These are phyloP conservation scores for Verruconis gallopava DNA, from an alignment of 2,329 filamentous ascomycete species.

Conservation along the genomic window DNA sequence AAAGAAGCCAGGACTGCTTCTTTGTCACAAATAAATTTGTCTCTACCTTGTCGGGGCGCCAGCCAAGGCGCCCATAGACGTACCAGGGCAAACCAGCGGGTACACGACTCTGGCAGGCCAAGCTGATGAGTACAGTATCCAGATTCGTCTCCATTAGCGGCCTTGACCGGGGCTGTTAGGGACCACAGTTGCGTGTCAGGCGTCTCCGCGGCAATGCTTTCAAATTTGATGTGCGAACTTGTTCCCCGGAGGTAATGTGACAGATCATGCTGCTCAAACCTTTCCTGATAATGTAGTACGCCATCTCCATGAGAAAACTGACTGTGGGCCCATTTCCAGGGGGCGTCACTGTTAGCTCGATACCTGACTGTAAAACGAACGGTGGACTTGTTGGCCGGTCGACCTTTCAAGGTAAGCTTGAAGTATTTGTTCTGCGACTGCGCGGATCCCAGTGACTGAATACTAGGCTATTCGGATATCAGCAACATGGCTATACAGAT, in stretches of 20 bases:
- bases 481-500: too few species aligned
- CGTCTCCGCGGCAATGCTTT: constrained; percentile 48
- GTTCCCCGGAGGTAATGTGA: constrained; percentile 44
- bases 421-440: too few species aligned
- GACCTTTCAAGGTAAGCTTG: not conserved
- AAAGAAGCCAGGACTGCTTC: constrained; percentile 72
- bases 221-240: constrained; percentile 41
- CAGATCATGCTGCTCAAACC: constrained; percentile 28
- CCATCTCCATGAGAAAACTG: constrained; percentile 52
- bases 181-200: constrained; percentile 59
- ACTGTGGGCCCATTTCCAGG: constrained; percentile 62
- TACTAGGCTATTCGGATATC: too few species aligned
- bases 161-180: constrained; percentile 42
- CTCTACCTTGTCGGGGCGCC: constrained; percentile 69
- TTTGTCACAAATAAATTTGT: constrained; percentile 54
- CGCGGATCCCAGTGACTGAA: too few species aligned
- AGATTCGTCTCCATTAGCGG: constrained; percentile 46
- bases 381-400: constrained; percentile 2
- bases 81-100: constrained; percentile 71
- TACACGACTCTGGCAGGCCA: constrained; percentile 50
- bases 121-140: constrained; percentile 43
- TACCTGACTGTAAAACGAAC: constrained; percentile 62
- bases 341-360: constrained; percentile 26
- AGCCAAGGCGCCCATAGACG: constrained; percentile 75
- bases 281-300: constrained; percentile 39